These are phyloP conservation scores for Bassia scoparia DNA, from an alignment of 148 eudicot genomes.

Conservation along the genomic window DNA sequence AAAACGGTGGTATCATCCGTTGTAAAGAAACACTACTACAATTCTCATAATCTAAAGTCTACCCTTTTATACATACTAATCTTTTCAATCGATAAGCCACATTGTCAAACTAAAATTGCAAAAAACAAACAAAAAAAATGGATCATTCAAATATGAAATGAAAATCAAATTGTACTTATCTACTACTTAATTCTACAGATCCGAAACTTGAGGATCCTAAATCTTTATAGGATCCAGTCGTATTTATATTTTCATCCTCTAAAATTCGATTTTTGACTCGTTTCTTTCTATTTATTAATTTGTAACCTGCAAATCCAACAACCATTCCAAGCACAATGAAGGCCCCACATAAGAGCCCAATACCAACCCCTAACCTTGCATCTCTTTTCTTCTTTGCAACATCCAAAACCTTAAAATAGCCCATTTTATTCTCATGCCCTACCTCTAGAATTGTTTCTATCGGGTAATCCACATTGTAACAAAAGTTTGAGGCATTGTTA, in stretches of 20 bases:
- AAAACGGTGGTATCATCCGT: not conserved
- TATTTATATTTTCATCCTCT: constrained; percentile 45
- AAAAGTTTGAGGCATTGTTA: constrained; percentile 70
- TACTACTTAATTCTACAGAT: constrained; percentile 56
- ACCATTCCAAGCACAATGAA: constrained; percentile 39
- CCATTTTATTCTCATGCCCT: constrained; percentile 64
- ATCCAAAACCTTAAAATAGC: constrained; percentile 76
- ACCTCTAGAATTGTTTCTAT: constrained; percentile 61
- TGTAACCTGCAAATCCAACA: constrained; percentile 45
- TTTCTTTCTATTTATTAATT: constrained; percentile 39
- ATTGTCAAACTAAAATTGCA: not conserved
- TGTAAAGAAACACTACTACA: not conserved
- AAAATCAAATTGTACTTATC: constrained; percentile 13
- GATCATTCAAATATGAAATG: not conserved
- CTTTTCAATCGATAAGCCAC: not conserved
- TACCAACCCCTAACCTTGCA: constrained; percentile 36
- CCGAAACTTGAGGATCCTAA: constrained; percentile 59
- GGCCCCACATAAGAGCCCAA: constrained; percentile 52
- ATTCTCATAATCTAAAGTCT: not conserved
- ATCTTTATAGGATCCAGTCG: constrained; percentile 69
- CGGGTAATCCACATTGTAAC: constrained; percentile 77
- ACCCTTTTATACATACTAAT: not conserved
- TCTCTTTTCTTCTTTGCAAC: constrained; percentile 39
- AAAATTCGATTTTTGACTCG: constrained; percentile 37
- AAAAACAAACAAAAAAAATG: no score